These are phyloP conservation scores for Mucor mucedo DNA, from an alignment of 371 early-diverging fungal genomes.

Conservation along the genomic window DNA sequence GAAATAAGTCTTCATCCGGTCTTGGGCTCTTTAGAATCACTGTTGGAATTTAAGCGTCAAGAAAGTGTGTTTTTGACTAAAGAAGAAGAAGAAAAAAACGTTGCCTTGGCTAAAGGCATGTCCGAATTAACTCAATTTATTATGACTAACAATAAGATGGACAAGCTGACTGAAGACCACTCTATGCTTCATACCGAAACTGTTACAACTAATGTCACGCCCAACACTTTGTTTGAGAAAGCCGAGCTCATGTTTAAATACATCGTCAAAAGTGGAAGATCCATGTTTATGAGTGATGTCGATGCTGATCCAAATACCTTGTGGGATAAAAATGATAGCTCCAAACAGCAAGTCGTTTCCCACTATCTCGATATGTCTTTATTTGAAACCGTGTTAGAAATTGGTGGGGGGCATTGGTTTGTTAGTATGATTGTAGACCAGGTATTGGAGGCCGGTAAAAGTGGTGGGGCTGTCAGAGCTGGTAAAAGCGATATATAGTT, in stretches of 20 bases:
- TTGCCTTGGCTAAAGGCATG: constrained; percentile 7
- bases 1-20: constrained; percentile 19
- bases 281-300: constrained; percentile 58
- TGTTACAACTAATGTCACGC: constrained; percentile 36
- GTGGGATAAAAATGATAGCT: constrained; percentile 31
- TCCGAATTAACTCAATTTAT: constrained; percentile 19
- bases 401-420: constrained; percentile 56
- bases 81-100: constrained; percentile 10
- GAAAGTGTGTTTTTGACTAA: constrained; percentile 8
- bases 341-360: constrained; percentile 32
- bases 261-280: constrained; percentile 54
- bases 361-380: constrained; percentile 56
- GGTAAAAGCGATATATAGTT: constrained; percentile 28
- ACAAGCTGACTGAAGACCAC: constrained; percentile 18
- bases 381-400: constrained; percentile 49
- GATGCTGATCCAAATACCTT: constrained; percentile 41
- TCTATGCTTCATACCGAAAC: constrained; percentile 29
- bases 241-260: constrained; percentile 49
- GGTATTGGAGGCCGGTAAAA: constrained; percentile 54
- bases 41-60: constrained; percentile 22
- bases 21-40: constrained; percentile 20
- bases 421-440: constrained; percentile 50
- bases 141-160: constrained; percentile 22
- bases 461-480: constrained; percentile 58
- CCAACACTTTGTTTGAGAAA: constrained; percentile 42